A percentile compares a stretch with the other conserved stretches of the same genome.
Conservation (phyloP, 2,329 filamentous ascomycete species). For the Akanthomyces muscarius region DNA sequence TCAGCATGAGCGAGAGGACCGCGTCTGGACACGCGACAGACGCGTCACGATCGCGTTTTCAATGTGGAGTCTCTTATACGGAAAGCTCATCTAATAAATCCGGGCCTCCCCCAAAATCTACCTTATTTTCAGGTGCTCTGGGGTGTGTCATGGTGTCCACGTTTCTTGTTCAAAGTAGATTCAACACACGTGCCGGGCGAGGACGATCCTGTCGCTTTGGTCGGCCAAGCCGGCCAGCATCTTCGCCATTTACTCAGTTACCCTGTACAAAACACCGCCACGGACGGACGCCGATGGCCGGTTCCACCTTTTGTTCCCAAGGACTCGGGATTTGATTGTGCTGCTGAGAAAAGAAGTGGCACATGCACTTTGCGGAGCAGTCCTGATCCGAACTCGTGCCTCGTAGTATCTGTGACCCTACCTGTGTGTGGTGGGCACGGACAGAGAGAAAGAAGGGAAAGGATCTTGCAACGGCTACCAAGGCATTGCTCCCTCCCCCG, state of each 20-base stretch:
- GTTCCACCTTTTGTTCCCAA: background rate
- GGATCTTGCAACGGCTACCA: background rate
- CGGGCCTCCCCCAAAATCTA: background rate
- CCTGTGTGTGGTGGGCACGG: background rate
- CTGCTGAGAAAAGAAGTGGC: background rate
- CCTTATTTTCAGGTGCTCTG: background rate
- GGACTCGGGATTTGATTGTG: background rate
- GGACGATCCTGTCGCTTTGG: background rate
- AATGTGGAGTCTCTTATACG: background rate
- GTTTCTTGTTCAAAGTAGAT: too few species aligned
- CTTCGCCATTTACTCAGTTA: background rate
- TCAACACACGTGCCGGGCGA: background rate
- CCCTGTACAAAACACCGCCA: background rate
- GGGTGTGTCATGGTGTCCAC: background rate
- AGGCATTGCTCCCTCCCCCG: background rate
- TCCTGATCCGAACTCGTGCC: conserved; percentile 5
- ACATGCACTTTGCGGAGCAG: background rate
- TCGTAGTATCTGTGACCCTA: conserved; percentile 11
- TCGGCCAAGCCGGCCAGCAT: background rate
- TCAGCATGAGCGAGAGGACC: background rate
- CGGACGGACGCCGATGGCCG: background rate
- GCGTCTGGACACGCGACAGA: conserved; percentile 10
- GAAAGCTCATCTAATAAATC: background rate
- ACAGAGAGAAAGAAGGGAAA: background rate
- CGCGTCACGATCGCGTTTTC: conserved; percentile 14